Conservation (phyloP, 495 filamentous ascomycete species). For the Evansstolkia leycettana region DNA sequence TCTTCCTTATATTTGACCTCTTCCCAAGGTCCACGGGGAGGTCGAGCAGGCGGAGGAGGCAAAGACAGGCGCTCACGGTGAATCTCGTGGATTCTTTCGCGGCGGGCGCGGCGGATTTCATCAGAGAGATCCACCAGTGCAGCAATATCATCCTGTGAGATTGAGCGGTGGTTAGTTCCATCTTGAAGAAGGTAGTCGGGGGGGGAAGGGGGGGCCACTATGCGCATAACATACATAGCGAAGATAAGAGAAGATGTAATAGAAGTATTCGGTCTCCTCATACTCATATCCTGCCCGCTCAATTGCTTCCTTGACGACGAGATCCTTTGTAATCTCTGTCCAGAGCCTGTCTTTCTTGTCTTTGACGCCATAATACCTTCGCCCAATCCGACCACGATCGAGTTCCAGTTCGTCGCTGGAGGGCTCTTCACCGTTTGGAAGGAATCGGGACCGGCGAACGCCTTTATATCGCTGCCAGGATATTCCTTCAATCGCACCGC, state of each 20-base stretch:
- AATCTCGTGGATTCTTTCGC: slow-evolving; percentile 66
- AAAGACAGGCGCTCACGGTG: slow-evolving; percentile 57
- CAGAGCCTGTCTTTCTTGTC: slow-evolving; percentile 57
- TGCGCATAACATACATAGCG: slow-evolving; percentile 53
- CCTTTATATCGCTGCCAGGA: slow-evolving; percentile 70
- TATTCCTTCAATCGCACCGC: slow-evolving; percentile 53
- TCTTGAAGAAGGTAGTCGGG: slow-evolving; percentile 15
- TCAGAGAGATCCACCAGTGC: slow-evolving; percentile 70
- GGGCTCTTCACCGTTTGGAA: slow-evolving; percentile 20
- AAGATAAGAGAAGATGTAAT: slow-evolving; percentile 87
- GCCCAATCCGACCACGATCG: slow-evolving; percentile 22
- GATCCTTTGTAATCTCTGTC: slow-evolving; percentile 94
- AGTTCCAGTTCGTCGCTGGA: slow-evolving; percentile 11
- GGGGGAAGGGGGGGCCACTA: slow-evolving; percentile 1
- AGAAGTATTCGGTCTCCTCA: slow-evolving; percentile 82
- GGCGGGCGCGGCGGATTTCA: slow-evolving; percentile 64
- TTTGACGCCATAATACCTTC: slow-evolving; percentile 27
- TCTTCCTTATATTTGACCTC: slow-evolving; percentile 11
- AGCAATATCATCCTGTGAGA: slow-evolving; percentile 76
- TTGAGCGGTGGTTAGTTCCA: slow-evolving; percentile 4
- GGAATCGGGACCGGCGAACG: slow-evolving; percentile 55
- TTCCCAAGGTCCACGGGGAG: slow-evolving; percentile 9
- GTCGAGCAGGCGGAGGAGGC: slow-evolving; percentile 16
- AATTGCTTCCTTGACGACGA: slow-evolving; percentile 81
- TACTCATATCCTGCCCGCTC: slow-evolving; percentile 75